Evolutionary conservation across 257 asterid genomes (phyloP).

Genomic region (Solanum pinnatisectum): DNA sequence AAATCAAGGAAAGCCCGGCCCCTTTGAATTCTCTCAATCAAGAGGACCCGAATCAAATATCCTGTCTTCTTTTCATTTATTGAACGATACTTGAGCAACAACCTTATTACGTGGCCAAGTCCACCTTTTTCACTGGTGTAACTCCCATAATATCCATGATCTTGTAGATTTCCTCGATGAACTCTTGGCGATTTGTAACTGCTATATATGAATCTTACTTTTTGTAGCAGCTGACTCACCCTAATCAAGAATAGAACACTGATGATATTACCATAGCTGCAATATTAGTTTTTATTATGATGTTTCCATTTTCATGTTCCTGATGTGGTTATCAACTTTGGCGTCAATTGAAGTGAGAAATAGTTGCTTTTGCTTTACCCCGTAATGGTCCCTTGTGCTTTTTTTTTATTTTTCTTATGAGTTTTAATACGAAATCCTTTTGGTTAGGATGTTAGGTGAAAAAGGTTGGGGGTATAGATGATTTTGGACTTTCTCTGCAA

Average conservation of each 20-base stretch:
- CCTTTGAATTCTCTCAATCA: too few species aligned
- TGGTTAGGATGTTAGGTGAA: neutral
- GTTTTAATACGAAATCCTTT: neutral
- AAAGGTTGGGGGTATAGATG: neutral
- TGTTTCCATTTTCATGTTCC: neutral
- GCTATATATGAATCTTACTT: slow-evolving; percentile 63
- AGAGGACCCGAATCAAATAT: too few species aligned
- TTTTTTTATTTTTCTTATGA: neutral
- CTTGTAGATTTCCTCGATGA: too few species aligned
- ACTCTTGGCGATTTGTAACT: slow-evolving; percentile 41
- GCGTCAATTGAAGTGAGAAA: neutral
- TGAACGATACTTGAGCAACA: too few species aligned
- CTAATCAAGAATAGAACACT: slow-evolving; percentile 60
- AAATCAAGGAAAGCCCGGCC: too few species aligned
- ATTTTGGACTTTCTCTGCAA: neutral
- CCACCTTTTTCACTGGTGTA: too few species aligned
- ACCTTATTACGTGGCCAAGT: too few species aligned
- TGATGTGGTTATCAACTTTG: neutral
- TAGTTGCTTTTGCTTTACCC: neutral
- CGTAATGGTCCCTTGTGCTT: neutral
- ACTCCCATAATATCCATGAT: too few species aligned
- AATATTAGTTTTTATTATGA: neutral
- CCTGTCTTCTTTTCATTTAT: too few species aligned
- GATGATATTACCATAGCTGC: slow-evolving; percentile 34
- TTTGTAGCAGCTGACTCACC: slow-evolving; percentile 54